Percentiles rank a stretch among this genome's conserved stretches.
Evolutionary conservation across 176 grass and related monocot genomes (phyloP).

Genomic region (Musa acuminata): DNA sequence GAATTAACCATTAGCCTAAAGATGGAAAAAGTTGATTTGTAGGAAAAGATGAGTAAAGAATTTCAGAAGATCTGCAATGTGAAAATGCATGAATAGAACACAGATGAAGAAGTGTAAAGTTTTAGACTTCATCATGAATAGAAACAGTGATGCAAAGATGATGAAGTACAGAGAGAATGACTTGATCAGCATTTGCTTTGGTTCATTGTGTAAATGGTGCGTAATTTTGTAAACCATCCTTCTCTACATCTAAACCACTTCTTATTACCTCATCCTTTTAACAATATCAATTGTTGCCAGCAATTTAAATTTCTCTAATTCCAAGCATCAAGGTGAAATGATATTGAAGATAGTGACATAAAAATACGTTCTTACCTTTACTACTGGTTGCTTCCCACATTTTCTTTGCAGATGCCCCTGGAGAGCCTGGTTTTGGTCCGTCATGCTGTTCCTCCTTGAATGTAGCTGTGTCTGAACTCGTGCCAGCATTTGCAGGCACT

Average conservation of each 20-base stretch:
- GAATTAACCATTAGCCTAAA: neutral
- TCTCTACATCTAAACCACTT: no score
- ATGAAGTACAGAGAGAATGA: neutral
- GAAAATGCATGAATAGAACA: neutral
- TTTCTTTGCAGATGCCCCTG: conserved; percentile 73
- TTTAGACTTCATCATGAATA: no score
- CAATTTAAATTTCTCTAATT: neutral
- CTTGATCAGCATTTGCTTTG: no score
- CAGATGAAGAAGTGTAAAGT: no score
- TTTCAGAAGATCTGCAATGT: neutral
- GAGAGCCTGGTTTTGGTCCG: conserved; percentile 70
- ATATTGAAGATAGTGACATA: neutral
- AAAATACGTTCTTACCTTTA: conserved; percentile 40
- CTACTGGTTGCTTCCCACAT: conserved; percentile 50
- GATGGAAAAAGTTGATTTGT: neutral
- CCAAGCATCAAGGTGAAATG: neutral
- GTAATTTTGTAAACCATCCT: no score
- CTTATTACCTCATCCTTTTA: no score
- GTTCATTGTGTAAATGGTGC: no score
- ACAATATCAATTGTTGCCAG: no score
- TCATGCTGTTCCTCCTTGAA: conserved; percentile 62
- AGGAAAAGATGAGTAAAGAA: neutral
- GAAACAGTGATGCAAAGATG: neutral
- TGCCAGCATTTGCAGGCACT: conserved; percentile 51
- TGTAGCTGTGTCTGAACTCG: conserved; percentile 65